A percentile compares a stretch with the other conserved stretches of the same genome.
Evolutionary conservation across 148 eudicot species (phyloP).

Genomic region (Chenopodium suecicum): DNA sequence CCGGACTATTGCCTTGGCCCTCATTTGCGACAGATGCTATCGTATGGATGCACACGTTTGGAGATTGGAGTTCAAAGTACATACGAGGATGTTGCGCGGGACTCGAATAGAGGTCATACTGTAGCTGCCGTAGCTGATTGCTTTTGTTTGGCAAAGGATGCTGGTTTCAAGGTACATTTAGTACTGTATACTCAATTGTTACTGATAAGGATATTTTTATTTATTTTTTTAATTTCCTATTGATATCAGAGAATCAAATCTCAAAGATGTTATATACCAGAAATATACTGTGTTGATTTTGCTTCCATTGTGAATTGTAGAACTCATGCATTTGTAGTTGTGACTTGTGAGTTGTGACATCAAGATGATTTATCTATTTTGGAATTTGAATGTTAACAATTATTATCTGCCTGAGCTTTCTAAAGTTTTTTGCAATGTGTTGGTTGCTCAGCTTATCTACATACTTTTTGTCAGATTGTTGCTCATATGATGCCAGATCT

Average conservation of each 20-base stretch:
- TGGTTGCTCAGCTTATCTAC: background rate
- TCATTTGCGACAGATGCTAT: slow-evolving; percentile 94
- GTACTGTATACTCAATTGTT: no score
- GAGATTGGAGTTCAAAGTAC: slow-evolving; percentile 99
- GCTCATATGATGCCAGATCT: slow-evolving; percentile 99
- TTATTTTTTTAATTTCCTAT: background rate
- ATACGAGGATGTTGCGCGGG: slow-evolving; percentile 98
- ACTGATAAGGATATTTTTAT: no score
- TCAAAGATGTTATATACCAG: background rate
- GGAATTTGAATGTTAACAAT: background rate
- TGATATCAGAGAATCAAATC: background rate
- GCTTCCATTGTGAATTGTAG: background rate
- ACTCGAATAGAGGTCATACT: slow-evolving; percentile 97
- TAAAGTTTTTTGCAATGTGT: background rate
- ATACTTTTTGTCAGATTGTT: slow-evolving; percentile 66
- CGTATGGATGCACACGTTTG: slow-evolving; percentile 92
- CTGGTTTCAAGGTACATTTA: slow-evolving; percentile 85
- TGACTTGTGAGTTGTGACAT: background rate
- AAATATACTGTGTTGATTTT: background rate
- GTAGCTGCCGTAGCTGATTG: slow-evolving; percentile 99
- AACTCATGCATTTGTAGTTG: background rate
- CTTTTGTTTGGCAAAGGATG: slow-evolving; percentile 97
- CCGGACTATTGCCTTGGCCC: slow-evolving; percentile 99
- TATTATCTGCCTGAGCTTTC: background rate
- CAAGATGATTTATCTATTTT: background rate